phyloP scores from a whole-genome alignment of 371 early-diverging fungal species.

The Coemansia sp. region DNA sequence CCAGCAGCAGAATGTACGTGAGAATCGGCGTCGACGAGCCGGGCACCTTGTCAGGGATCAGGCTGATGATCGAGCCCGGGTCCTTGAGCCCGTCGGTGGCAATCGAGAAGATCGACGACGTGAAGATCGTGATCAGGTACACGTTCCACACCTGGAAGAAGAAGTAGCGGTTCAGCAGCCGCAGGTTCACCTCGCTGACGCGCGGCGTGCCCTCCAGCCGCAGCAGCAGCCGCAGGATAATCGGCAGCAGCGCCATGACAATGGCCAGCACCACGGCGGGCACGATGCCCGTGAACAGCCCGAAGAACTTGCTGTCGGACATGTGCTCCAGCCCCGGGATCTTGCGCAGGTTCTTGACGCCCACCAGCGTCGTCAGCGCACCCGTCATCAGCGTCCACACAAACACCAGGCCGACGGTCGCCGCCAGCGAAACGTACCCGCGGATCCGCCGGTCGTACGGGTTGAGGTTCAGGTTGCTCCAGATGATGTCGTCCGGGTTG shows the following conservation, averaged over 20 bases:
- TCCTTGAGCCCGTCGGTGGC: slow-evolving; percentile 17
- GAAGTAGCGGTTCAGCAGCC: slow-evolving; percentile 67
- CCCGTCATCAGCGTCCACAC: slow-evolving; percentile 71
- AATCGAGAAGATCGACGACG: slow-evolving; percentile 59
- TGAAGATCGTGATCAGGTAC: slow-evolving; percentile 73
- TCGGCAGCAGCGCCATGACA: slow-evolving; percentile 70
- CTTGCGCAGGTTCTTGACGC: slow-evolving; percentile 58
- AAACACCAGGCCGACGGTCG: slow-evolving; percentile 60
- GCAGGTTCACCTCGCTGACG: slow-evolving; percentile 61
- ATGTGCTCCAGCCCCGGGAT: slow-evolving; percentile 54
- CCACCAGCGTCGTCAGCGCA: slow-evolving; percentile 64
- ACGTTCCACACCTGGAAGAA: slow-evolving; percentile 82
- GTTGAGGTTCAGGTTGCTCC: slow-evolving; percentile 73
- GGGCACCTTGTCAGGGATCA: slow-evolving; percentile 38
- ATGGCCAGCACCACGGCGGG: slow-evolving; percentile 72
- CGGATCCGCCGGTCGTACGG: slow-evolving; percentile 61
- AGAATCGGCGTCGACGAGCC: slow-evolving; percentile 39
- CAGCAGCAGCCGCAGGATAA: slow-evolving; percentile 65
- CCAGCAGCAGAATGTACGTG: slow-evolving; percentile 77
- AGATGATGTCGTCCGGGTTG: slow-evolving; percentile 75
- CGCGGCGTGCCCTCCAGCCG: slow-evolving; percentile 69
- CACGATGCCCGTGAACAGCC: slow-evolving; percentile 63
- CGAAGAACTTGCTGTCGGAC: slow-evolving; percentile 24
- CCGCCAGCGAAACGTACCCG: slow-evolving; percentile 52
- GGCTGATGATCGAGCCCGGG: slow-evolving; percentile 24